These are phyloP conservation scores for Tetrahymena elliotti DNA, from an alignment of 73 alveolate genomes.

Conservation along the genomic window DNA sequence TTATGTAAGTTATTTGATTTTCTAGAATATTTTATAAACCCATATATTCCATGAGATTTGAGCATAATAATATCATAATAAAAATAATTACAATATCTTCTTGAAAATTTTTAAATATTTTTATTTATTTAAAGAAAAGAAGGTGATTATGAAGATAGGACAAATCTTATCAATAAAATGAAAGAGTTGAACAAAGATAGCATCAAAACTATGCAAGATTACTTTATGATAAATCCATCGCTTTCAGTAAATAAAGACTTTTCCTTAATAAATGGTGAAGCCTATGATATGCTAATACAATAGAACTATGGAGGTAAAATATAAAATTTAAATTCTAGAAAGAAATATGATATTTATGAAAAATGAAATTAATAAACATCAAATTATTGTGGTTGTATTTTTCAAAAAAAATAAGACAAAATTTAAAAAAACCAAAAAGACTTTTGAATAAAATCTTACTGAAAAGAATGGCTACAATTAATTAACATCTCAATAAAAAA, in stretches of 20 bases:
- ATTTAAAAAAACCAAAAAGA: too few relatives aligned
- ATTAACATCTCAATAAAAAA: not conserved
- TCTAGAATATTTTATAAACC: not conserved
- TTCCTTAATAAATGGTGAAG: not conserved
- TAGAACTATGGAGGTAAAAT: not conserved
- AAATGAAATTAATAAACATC: too few relatives aligned
- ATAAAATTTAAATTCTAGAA: not conserved
- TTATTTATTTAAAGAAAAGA: not conserved
- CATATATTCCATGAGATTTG: not conserved
- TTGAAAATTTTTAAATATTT: not conserved
- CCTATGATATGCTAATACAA: not conserved
- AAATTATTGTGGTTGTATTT: too few relatives aligned
- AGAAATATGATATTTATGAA: too few relatives aligned
- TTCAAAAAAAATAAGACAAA: not conserved
- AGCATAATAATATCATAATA: not conserved
- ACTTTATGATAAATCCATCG: not conserved
- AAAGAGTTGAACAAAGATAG: not conserved
- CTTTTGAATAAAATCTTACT: not conserved
- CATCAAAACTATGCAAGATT: not conserved
- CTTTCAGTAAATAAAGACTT: not conserved
- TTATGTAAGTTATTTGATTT: not conserved
- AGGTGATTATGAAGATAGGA: not conserved
- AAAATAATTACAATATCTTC: not conserved
- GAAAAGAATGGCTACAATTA: not conserved
- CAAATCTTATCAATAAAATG: not conserved